phyloP scores from a whole-genome alignment of 2,329 filamentous ascomycete species.

The Pyrenophora seminiperda region DNA sequence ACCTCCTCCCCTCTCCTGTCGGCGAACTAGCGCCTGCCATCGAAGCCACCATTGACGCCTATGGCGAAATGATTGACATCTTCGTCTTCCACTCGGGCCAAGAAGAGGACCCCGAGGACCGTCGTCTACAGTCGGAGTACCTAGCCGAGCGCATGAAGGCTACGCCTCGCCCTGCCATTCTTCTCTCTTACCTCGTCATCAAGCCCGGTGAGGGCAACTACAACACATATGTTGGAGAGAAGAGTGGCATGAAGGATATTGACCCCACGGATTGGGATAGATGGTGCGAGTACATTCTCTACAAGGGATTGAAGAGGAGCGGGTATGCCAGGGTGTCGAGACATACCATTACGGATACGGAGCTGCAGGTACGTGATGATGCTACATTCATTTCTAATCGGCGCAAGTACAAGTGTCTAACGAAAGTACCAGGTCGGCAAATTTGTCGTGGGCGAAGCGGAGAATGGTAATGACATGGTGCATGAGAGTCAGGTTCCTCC shows the following conservation, averaged over 20 bases:
- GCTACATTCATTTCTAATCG: background rate
- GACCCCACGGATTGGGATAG: slow-evolving; percentile 92
- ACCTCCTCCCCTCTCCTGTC: slow-evolving; percentile 88
- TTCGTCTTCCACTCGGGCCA: slow-evolving; percentile 99
- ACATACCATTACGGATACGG: slow-evolving; percentile 93
- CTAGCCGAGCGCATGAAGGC: slow-evolving; percentile 86
- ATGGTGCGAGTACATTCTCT: slow-evolving; percentile 99
- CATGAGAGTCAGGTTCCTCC: slow-evolving; percentile 75
- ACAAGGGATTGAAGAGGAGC: slow-evolving; percentile 82
- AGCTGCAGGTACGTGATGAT: slow-evolving; percentile 80
- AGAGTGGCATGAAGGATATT: slow-evolving; percentile 92
- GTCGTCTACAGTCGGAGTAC: slow-evolving; percentile 84
- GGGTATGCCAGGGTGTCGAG: slow-evolving; percentile 90
- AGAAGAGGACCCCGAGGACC: slow-evolving; percentile 92
- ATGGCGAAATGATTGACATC: slow-evolving; percentile 86
- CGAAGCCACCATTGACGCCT: slow-evolving; percentile 92
- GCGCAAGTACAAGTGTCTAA: background rate
- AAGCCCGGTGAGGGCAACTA: slow-evolving; percentile 93
- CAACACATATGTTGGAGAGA: slow-evolving; percentile 87
- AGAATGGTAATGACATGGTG: slow-evolving; percentile 68
- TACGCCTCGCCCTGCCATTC: slow-evolving; percentile 76
- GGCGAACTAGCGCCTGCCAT: slow-evolving; percentile 96
- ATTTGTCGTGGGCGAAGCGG: slow-evolving; percentile 78
- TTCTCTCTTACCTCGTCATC: slow-evolving; percentile 91
- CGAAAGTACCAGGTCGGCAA: slow-evolving; percentile 69